phyloP scores from a whole-genome alignment of 495 filamentous ascomycete species.

The Aspergillus nidulans region DNA sequence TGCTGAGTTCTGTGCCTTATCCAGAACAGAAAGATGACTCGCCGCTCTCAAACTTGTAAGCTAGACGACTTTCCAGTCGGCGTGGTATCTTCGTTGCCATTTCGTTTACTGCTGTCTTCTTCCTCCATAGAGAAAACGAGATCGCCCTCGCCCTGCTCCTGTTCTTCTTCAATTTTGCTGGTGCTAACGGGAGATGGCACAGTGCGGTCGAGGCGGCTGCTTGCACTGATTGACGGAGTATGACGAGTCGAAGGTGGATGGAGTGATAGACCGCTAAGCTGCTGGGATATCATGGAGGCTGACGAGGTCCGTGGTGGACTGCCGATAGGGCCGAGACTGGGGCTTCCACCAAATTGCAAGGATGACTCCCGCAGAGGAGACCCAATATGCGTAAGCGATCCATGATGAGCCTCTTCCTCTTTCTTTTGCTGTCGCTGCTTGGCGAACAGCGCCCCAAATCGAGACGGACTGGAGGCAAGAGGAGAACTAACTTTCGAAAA shows the following conservation, averaged over 20 bases:
- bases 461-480: constrained; percentile 71
- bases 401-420: constrained; percentile 53
- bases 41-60: constrained; percentile 16
- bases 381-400: constrained; percentile 78
- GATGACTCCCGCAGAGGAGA: constrained; percentile 89
- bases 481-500: constrained; percentile 79
- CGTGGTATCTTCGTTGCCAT: constrained; percentile 24
- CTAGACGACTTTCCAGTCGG: constrained; percentile 14
- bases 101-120: constrained; percentile 50
- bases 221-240: constrained; percentile 28
- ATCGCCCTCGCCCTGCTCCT: constrained; percentile 58
- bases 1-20: constrained; percentile 21
- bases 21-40: constrained; percentile 11
- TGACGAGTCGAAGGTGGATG: constrained; percentile 44
- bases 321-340: constrained; percentile 58
- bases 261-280: constrained; percentile 50
- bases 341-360: constrained; percentile 53
- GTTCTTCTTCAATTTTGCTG: constrained; percentile 68
- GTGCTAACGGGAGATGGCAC: constrained; percentile 47
- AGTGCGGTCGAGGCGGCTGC: constrained; percentile 38
- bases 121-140: constrained; percentile 83
- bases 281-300: constrained; percentile 67
- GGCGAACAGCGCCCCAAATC: constrained; percentile 81
- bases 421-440: constrained; percentile 68
- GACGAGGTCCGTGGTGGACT: constrained; percentile 60